Evolutionary conservation across 129 eudicot genomes (phyloP).

Genomic region (Flaveria linearis): DNA sequence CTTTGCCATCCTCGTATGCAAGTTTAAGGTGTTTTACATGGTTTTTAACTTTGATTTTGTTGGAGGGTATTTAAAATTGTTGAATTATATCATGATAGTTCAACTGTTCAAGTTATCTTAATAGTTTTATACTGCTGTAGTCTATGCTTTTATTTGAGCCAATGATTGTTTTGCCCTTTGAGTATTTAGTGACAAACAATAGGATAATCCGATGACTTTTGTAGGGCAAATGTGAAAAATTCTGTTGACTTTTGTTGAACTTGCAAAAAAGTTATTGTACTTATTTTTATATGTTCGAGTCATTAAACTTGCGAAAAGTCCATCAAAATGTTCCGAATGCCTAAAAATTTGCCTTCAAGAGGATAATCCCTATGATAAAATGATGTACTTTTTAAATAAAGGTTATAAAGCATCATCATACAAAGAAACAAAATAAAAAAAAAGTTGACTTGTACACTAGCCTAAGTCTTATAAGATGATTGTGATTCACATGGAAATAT

Average conservation of each 20-base stretch:
- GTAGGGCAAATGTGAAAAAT: neutral
- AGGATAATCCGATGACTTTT: neutral
- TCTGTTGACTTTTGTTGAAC: neutral
- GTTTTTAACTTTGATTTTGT: slow-evolving; percentile 11
- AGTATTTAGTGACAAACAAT: neutral
- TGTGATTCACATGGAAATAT: no score
- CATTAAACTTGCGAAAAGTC: no score
- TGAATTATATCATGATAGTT: slow-evolving; percentile 19
- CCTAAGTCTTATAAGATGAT: no score
- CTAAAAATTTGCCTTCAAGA: no score
- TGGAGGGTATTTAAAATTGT: slow-evolving; percentile 22
- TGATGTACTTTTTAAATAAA: no score
- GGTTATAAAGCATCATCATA: no score
- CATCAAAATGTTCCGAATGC: no score
- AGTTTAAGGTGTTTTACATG: slow-evolving; percentile 28
- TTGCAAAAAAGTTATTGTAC: neutral
- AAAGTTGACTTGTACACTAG: no score
- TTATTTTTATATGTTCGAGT: neutral
- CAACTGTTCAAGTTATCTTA: slow-evolving; percentile 26
- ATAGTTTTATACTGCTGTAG: slow-evolving; percentile 20
- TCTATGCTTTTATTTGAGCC: slow-evolving; percentile 16
- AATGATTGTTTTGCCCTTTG: slow-evolving; percentile 1
- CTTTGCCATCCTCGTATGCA: no score
- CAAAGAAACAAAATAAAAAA: no score
- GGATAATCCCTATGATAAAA: no score